phyloP scores from a whole-genome alignment of 2,329 filamentous ascomycete species.

The Byssothecium circinans region DNA sequence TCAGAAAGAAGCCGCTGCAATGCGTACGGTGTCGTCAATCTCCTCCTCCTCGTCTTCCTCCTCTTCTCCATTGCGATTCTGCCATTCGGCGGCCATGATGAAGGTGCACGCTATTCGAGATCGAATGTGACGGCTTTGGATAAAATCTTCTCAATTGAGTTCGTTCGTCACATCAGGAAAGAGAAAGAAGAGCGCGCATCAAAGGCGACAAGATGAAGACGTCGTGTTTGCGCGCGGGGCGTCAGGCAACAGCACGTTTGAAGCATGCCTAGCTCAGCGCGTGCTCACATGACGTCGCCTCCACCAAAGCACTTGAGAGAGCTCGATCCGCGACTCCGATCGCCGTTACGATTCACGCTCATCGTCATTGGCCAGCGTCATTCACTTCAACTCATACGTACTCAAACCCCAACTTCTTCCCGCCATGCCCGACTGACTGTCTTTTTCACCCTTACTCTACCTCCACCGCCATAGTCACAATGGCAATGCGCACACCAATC shows the following conservation, averaged over 20 bases:
- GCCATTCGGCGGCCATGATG: slow-evolving; percentile 33
- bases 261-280: neutral
- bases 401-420: neutral
- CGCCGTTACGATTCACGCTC: slow-evolving; percentile 19
- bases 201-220: neutral
- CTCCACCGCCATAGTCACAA: slow-evolving; percentile 23
- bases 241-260: neutral
- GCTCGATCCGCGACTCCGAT: slow-evolving; percentile 27
- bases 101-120: neutral
- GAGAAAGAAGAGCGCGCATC: neutral
- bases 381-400: slow-evolving; percentile 6
- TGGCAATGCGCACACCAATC: slow-evolving; percentile 42
- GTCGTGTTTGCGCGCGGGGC: neutral
- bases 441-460: neutral
- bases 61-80: slow-evolving; percentile 44
- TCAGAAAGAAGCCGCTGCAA: too few species aligned
- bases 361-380: slow-evolving; percentile 31
- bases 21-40: slow-evolving; percentile 64
- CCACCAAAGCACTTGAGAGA: neutral
- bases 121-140: neutral
- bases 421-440: slow-evolving; percentile 8
- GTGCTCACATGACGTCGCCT: neutral
- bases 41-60: slow-evolving; percentile 74
- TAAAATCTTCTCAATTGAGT: neutral
- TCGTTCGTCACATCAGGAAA: neutral